phyloP scores from a whole-genome alignment of 345 rosid species.

The Boechera divaricarpa region DNA sequence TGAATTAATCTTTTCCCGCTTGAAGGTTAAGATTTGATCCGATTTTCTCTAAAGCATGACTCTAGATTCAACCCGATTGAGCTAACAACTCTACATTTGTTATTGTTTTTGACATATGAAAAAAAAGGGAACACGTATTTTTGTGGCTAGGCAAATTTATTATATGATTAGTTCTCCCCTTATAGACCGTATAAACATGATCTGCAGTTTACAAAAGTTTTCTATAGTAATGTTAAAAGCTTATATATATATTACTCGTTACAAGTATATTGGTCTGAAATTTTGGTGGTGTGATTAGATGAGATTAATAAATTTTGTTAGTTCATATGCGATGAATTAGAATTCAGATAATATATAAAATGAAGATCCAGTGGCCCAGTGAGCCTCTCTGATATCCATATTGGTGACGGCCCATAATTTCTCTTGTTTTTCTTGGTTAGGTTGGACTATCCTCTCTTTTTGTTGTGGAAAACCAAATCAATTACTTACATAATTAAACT shows the following conservation, averaged over 20 bases:
- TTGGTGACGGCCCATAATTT: background rate
- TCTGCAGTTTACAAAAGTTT: background rate
- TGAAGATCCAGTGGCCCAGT: constrained; percentile 6
- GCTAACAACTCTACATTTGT: background rate
- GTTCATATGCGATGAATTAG: background rate
- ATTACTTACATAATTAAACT: background rate
- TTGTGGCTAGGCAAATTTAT: background rate
- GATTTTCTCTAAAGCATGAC: background rate
- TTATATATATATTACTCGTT: background rate
- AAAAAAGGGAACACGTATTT: background rate
- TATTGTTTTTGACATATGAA: background rate
- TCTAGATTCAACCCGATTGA: background rate
- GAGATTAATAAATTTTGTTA: background rate
- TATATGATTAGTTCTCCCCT: background rate
- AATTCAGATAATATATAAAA: background rate
- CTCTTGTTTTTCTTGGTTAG: background rate
- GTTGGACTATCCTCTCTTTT: background rate
- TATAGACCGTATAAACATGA: background rate
- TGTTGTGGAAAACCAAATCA: background rate
- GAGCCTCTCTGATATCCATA: background rate
- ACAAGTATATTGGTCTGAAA: background rate
- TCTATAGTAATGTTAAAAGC: background rate
- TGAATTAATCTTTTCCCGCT: background rate
- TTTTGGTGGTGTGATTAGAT: background rate
- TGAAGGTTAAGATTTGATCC: background rate